These are phyloP conservation scores for Microdochium nivale DNA, from an alignment of 2,329 filamentous ascomycete species.

Conservation along the genomic window DNA sequence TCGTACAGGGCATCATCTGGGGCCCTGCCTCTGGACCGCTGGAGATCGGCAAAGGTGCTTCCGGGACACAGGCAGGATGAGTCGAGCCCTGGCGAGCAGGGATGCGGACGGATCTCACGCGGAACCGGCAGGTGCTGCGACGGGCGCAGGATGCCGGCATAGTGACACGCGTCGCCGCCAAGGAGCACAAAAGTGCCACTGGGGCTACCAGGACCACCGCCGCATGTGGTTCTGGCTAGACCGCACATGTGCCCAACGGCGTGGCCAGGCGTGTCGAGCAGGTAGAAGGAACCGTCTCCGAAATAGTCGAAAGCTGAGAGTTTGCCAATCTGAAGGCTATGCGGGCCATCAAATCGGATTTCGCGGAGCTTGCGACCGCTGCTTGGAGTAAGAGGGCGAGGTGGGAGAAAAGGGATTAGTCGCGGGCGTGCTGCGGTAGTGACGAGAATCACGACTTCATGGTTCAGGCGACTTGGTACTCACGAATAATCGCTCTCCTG, in stretches of 20 bases:
- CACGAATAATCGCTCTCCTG: conserved; percentile 20
- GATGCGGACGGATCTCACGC: conserved; percentile 4
- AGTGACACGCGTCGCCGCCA: conserved; percentile 33
- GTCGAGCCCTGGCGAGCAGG: not conserved
- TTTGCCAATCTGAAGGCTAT: conserved; percentile 4
- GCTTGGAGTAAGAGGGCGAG: not conserved
- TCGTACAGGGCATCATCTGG: conserved; percentile 2
- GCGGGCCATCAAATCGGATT: conserved; percentile 11
- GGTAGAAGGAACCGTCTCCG: conserved; percentile 24
- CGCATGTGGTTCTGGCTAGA: conserved; percentile 26
- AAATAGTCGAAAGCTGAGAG: conserved; percentile 25
- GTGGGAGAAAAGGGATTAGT: not conserved
- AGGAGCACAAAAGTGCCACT: conserved; percentile 27
- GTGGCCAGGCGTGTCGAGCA: conserved; percentile 25
- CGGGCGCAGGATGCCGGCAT: conserved; percentile 26
- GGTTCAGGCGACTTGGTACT: conserved; percentile 1
- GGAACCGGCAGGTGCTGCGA: conserved; percentile 24
- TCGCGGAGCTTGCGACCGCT: conserved; percentile 14
- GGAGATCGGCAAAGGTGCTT: not conserved
- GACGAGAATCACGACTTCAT: not conserved
- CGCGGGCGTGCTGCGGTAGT: not conserved
- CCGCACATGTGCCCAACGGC: conserved; percentile 24
- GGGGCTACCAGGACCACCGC: conserved; percentile 6
- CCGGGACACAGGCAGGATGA: conserved; percentile 17
- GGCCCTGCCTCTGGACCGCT: not conserved